A percentile compares a stretch with the other conserved stretches of the same genome.
phyloP scores from a whole-genome alignment of 495 filamentous ascomycete species.

The Aspergillus biplanus region DNA sequence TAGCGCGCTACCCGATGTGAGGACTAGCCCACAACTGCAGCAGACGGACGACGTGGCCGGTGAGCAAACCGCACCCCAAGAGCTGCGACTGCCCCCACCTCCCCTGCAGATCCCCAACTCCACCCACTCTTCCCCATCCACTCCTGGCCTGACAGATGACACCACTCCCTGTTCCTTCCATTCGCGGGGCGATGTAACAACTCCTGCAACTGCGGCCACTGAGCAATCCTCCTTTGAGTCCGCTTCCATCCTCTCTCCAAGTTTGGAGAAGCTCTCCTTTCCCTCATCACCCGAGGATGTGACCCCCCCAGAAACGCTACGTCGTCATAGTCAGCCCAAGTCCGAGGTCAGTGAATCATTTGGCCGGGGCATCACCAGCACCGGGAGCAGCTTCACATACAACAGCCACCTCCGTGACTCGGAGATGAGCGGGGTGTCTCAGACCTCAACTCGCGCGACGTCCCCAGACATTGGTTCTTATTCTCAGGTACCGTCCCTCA shows the following conservation, averaged over 20 bases:
- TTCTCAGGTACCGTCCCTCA: constrained; percentile 52
- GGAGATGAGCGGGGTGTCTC: constrained; percentile 78
- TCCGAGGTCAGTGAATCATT: constrained; percentile 44
- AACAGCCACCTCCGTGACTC: constrained; percentile 76
- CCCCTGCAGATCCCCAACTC: constrained; percentile 45
- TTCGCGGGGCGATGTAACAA: constrained; percentile 30
- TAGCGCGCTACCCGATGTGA: constrained; percentile 26
- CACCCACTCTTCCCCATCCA: constrained; percentile 37
- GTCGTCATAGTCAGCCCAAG: constrained; percentile 38
- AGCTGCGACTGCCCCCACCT: constrained; percentile 45
- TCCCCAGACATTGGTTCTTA: constrained; percentile 69
- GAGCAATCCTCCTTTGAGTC: constrained; percentile 33
- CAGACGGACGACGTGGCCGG: constrained; percentile 15
- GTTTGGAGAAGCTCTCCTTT: constrained; percentile 39
- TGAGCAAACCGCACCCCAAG: constrained; percentile 27
- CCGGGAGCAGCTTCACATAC: constrained; percentile 73
- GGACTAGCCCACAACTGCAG: constrained; percentile 28
- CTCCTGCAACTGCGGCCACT: constrained; percentile 22
- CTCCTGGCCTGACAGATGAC: constrained; percentile 45
- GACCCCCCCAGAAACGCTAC: constrained; percentile 19
- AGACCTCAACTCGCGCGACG: constrained; percentile 85
- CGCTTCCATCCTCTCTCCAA: constrained; percentile 41
- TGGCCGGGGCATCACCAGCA: constrained; percentile 52
- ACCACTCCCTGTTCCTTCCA: constrained; percentile 49
- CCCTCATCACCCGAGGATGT: constrained; percentile 31